Conservation (phyloP, 2,329 filamentous ascomycete species). For the Sarocladium strictum region DNA sequence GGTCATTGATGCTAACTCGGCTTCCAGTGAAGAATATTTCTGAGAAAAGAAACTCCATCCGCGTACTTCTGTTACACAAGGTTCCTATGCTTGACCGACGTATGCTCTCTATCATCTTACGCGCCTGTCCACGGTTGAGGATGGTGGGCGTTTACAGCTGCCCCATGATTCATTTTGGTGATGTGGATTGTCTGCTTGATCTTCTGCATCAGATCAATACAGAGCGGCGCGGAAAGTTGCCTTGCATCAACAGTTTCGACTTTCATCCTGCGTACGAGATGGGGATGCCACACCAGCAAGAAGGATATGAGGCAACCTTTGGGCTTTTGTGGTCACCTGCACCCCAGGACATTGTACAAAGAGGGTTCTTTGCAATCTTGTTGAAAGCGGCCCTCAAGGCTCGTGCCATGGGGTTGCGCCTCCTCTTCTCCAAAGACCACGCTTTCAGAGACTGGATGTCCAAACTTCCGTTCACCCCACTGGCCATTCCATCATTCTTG, state of each 20-base stretch:
- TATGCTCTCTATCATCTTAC: constrained; percentile 27
- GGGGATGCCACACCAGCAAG: constrained; percentile 17
- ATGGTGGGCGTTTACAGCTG: constrained; percentile 32
- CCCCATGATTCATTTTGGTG: constrained; percentile 29
- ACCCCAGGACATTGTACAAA: constrained; percentile 21
- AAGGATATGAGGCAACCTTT: constrained; percentile 13
- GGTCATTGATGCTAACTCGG: no score
- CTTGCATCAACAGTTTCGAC: constrained; percentile 22
- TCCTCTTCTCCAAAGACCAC: constrained; percentile 23
- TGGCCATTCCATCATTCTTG: constrained; percentile 23
- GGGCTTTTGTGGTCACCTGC: constrained; percentile 24
- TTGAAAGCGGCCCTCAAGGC: constrained; percentile 29
- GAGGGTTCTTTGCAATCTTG: constrained; percentile 27
- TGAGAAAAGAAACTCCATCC: neutral
- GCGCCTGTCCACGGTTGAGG: constrained; percentile 23
- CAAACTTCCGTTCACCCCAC: constrained; percentile 22
- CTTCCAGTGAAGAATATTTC: neutral
- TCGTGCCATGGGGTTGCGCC: constrained; percentile 19
- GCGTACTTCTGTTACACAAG: constrained; percentile 24
- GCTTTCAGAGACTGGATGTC: constrained; percentile 25
- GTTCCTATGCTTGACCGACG: constrained; percentile 26
- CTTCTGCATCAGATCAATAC: constrained; percentile 29
- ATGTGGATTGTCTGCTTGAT: constrained; percentile 27
- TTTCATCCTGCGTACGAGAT: constrained; percentile 27
- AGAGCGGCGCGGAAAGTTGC: constrained; percentile 12